phyloP scores from a whole-genome alignment of 2,329 filamentous ascomycete genomes.

The Triangularia verruculosa region DNA sequence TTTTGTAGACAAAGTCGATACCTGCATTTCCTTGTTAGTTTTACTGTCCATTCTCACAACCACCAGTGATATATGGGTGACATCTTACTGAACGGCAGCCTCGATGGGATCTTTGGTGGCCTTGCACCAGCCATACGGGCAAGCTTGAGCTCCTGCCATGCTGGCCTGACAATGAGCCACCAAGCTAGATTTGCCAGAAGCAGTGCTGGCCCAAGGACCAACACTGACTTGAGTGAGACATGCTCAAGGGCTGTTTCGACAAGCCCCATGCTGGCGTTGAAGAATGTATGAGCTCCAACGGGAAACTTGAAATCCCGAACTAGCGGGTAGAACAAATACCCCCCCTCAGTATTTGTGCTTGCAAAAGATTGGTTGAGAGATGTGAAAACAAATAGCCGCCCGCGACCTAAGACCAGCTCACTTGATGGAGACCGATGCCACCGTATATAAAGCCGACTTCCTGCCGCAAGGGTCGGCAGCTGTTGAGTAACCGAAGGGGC shows the following conservation, averaged over 20 bases:
- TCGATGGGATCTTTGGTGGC: constrained; percentile 37
- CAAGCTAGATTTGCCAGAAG: constrained; percentile 37
- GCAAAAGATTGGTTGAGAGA: background rate
- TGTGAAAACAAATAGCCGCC: background rate
- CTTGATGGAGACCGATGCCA: background rate
- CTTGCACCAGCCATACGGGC: constrained; percentile 42
- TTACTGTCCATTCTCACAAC: background rate
- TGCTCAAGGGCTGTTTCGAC: constrained; percentile 47
- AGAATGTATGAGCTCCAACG: background rate
- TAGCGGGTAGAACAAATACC: background rate
- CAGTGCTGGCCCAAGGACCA: constrained; percentile 37
- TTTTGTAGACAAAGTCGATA: constrained; percentile 60
- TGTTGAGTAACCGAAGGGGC: constrained; percentile 8
- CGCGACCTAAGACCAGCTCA: background rate
- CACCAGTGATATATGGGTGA: background rate
- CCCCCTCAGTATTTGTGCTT: background rate
- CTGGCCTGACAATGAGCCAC: constrained; percentile 33
- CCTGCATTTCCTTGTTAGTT: constrained; percentile 41
- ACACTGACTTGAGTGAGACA: constrained; percentile 41
- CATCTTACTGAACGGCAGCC: constrained; percentile 46
- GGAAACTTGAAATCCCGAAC: background rate
- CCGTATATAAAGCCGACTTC: background rate
- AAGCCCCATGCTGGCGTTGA: constrained; percentile 43
- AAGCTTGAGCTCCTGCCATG: constrained; percentile 45
- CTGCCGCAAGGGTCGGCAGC: background rate